Evolutionary conservation across 2,329 filamentous ascomycete genomes (phyloP).

Genomic region (Aspergillus tubingensis): DNA sequence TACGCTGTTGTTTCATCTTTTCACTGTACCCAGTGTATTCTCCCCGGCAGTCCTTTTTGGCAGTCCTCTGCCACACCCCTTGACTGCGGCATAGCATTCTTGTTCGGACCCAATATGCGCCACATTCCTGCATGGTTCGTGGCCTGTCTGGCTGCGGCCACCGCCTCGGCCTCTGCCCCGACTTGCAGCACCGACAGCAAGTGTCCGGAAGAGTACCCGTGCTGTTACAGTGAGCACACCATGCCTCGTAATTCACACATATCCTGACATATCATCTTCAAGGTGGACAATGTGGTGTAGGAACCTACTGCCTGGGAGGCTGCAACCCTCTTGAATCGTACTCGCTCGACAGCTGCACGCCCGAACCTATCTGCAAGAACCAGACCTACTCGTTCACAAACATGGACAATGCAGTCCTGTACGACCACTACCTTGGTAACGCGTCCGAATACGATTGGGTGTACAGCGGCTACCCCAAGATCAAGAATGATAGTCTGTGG

Average conservation of each 20-base stretch:
- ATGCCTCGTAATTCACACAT: neutral
- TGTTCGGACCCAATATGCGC: constrained; percentile 1
- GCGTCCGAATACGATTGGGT: constrained; percentile 4
- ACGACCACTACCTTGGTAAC: constrained; percentile 5
- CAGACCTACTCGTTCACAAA: constrained; percentile 3
- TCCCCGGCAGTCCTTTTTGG: neutral
- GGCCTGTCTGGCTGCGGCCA: constrained; percentile 2
- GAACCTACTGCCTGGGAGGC: constrained; percentile 5
- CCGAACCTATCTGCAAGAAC: constrained; percentile 6
- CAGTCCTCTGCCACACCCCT: neutral
- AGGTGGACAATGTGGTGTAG: constrained; percentile 8
- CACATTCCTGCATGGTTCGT: neutral
- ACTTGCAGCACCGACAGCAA: constrained; percentile 4
- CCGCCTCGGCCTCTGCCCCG: neutral
- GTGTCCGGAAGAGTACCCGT: constrained; percentile 3
- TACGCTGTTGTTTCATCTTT: constrained; percentile 4
- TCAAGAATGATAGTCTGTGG: constrained; percentile 5
- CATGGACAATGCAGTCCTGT: neutral
- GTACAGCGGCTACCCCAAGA: constrained; percentile 2
- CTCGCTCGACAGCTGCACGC: constrained; percentile 3
- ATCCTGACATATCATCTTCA: neutral
- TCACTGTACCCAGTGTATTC: neutral
- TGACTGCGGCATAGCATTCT: neutral
- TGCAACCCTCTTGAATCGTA: constrained; percentile 6
- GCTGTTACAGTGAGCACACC: constrained; percentile 4